These are phyloP conservation scores for Flaveria robusta DNA, from an alignment of 129 eudicot genomes.

Conservation along the genomic window DNA sequence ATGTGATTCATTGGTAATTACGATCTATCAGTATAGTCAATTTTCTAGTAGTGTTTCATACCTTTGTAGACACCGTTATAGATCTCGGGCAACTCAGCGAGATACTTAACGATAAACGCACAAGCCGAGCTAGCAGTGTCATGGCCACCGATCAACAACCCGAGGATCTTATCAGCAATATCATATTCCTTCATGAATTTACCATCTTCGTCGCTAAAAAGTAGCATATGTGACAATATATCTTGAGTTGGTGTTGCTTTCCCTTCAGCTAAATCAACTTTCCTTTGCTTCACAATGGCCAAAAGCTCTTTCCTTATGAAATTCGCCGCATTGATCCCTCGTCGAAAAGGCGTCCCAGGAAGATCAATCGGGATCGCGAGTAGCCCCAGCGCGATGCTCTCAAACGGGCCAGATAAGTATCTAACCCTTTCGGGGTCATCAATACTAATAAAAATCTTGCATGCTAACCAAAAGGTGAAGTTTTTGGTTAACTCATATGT, in stretches of 20 bases:
- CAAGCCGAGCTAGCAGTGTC: constrained; percentile 95
- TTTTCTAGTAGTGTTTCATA: constrained; percentile 13
- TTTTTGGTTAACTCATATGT: constrained; percentile 59
- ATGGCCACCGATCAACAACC: constrained; percentile 77
- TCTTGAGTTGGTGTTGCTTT: constrained; percentile 76
- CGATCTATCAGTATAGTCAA: not conserved
- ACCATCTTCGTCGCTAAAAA: constrained; percentile 62
- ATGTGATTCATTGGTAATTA: not conserved
- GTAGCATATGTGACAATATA: constrained; percentile 81
- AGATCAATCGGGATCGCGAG: constrained; percentile 73
- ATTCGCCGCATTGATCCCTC: constrained; percentile 70
- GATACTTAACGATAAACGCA: constrained; percentile 72
- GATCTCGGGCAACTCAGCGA: constrained; percentile 80
- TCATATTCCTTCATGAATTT: constrained; percentile 60
- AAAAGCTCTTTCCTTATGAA: constrained; percentile 48
- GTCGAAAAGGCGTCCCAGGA: constrained; percentile 74
- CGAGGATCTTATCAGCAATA: constrained; percentile 78
- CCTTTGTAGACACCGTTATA: constrained; percentile 78
- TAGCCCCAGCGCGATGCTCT: constrained; percentile 58
- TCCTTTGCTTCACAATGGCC: constrained; percentile 63
- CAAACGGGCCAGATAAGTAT: constrained; percentile 55
- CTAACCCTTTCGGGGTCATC: constrained; percentile 67
- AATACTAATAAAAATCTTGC: constrained; percentile 62
- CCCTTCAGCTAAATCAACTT: constrained; percentile 60
- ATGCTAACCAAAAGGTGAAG: constrained; percentile 82